These are phyloP conservation scores for Mortierella sp. DNA, from an alignment of 371 early-diverging fungal genomes.

Conservation along the genomic window DNA sequence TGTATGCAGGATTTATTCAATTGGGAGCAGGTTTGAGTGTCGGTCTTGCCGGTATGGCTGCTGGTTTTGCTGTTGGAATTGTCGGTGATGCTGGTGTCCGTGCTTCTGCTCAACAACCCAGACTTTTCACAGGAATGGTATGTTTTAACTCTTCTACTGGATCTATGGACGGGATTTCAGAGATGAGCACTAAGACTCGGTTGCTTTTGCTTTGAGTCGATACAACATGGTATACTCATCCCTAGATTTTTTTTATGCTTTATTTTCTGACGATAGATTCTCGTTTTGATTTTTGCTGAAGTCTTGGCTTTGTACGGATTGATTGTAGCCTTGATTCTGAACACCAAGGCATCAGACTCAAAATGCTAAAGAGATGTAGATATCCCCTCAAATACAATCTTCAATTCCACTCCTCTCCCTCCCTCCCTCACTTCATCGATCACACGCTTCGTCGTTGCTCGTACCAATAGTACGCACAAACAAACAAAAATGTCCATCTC, in stretches of 20 bases:
- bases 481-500: too few relatives aligned
- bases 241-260: conserved; percentile 4
- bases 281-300: conserved; percentile 95
- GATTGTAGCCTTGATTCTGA: conserved; percentile 87
- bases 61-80: conserved; percentile 93
- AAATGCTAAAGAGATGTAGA: conserved; percentile 16
- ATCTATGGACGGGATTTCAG: not conserved
- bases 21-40: conserved; percentile 89
- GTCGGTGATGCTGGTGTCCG: conserved; percentile 92
- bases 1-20: conserved; percentile 84
- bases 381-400: too few relatives aligned
- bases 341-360: conserved; percentile 70
- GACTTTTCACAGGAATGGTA: conserved; percentile 32
- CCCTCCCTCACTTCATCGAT: not conserved
- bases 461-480: not conserved
- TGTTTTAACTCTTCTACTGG: not conserved
- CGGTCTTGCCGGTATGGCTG: conserved; percentile 90
- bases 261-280: conserved; percentile 59
- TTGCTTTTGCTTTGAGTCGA: not conserved
- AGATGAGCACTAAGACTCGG: not conserved
- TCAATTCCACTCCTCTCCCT: not conserved
- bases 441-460: not conserved
- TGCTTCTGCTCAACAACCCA: conserved; percentile 80
- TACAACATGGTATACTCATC: not conserved
- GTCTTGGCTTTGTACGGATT: conserved; percentile 93